These are phyloP conservation scores for Uncinocarpus reesii DNA, from an alignment of 2,329 filamentous ascomycete genomes.

Conservation along the genomic window DNA sequence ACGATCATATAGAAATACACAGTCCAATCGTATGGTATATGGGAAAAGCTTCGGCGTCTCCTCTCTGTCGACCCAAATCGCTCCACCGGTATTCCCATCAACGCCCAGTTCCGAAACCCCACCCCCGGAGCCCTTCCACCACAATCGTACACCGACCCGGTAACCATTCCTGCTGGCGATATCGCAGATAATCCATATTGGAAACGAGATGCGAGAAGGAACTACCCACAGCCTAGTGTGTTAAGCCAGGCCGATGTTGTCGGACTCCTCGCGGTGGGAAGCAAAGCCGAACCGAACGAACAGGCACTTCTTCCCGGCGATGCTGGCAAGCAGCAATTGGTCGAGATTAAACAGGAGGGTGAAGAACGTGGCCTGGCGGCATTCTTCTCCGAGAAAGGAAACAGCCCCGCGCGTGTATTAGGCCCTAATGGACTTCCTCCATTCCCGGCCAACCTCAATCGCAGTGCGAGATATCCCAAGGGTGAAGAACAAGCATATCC, in stretches of 20 bases:
- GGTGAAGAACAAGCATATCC: slow-evolving; percentile 59
- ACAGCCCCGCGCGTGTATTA: slow-evolving; percentile 48
- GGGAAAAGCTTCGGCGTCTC: slow-evolving; percentile 68
- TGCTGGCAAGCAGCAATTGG: slow-evolving; percentile 61
- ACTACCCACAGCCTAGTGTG: slow-evolving; percentile 69
- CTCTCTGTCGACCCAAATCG: slow-evolving; percentile 77
- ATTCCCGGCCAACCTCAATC: slow-evolving; percentile 61
- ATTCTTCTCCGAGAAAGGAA: slow-evolving; percentile 58
- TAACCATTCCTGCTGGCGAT: slow-evolving; percentile 73
- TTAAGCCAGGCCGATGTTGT: slow-evolving; percentile 79
- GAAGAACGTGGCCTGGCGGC: slow-evolving; percentile 60
- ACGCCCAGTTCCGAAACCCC: slow-evolving; percentile 84
- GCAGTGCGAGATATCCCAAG: slow-evolving; percentile 55
- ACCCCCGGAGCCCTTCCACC: slow-evolving; percentile 65
- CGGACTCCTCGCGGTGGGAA: slow-evolving; percentile 74
- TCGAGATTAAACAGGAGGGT: slow-evolving; percentile 64
- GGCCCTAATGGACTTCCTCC: slow-evolving; percentile 74
- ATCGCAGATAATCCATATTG: slow-evolving; percentile 91
- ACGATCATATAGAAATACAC: slow-evolving; percentile 73
- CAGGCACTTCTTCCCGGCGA: slow-evolving; percentile 65
- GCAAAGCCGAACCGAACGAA: slow-evolving; percentile 66
- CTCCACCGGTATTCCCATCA: slow-evolving; percentile 83
- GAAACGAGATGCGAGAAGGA: slow-evolving; percentile 80
- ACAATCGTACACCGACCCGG: slow-evolving; percentile 64
- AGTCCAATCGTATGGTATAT: slow-evolving; percentile 77